Conservation (phyloP, 1,139 yeast genomes). For the Pichiaceae sp. region DNA sequence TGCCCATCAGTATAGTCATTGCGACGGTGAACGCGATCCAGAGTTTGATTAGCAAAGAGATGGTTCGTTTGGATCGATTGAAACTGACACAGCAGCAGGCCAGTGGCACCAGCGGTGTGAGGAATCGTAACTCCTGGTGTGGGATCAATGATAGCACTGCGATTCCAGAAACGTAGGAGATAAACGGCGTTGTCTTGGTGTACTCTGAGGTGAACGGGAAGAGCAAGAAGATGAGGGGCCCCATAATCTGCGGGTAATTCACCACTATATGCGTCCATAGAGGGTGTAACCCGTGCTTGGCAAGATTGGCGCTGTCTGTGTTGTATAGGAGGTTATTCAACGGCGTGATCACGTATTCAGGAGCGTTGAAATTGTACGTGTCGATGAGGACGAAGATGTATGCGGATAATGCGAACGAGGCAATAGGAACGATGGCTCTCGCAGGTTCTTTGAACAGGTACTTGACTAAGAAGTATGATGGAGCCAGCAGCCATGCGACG, state of each 20-base stretch:
- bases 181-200: constrained; percentile 41
- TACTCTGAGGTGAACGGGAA: constrained; percentile 24
- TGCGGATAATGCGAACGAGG: constrained; percentile 30
- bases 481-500: constrained; percentile 62
- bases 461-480: constrained; percentile 35
- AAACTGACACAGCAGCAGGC: constrained; percentile 35
- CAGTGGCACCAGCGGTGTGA: constrained; percentile 71
- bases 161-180: constrained; percentile 57
- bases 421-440: constrained; percentile 20
- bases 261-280: constrained; percentile 63
- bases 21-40: constrained; percentile 64
- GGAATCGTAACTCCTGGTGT: constrained; percentile 87
- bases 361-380: constrained; percentile 25
- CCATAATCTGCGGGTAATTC: constrained; percentile 73
- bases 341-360: constrained; percentile 52
- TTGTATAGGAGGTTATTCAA: constrained; percentile 72
- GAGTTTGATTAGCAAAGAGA: constrained; percentile 23
- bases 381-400: constrained; percentile 43
- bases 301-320: constrained; percentile 45
- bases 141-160: constrained; percentile 59
- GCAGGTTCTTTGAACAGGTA: constrained; percentile 26
- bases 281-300: constrained; percentile 79
- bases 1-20: constrained; percentile 64
- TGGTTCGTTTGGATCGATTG: not conserved
- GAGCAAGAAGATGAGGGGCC: constrained; percentile 54